Percentiles rank a stretch among this genome's conserved stretches.
Conservation (phyloP, 2,329 filamentous ascomycete genomes). For the Pseudohalonectria lignicola region DNA sequence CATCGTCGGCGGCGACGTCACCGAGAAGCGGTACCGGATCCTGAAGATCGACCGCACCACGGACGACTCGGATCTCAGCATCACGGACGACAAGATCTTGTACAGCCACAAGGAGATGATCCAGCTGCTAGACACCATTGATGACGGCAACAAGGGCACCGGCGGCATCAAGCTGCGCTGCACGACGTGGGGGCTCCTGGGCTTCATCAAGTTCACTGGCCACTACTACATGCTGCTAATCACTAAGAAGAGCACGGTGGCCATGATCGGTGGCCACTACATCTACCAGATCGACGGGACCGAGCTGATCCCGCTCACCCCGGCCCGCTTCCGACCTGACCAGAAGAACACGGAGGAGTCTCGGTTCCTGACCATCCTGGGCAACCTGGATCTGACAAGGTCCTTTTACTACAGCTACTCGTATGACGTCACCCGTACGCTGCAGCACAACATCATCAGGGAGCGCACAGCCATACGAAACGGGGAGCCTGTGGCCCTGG, state of each 20-base stretch:
- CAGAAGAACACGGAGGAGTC: slow-evolving; percentile 75
- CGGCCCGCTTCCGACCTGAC: slow-evolving; percentile 66
- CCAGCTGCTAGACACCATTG: slow-evolving; percentile 84
- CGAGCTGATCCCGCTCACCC: slow-evolving; percentile 78
- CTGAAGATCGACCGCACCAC: slow-evolving; percentile 90
- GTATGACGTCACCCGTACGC: slow-evolving; percentile 84
- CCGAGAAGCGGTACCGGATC: slow-evolving; percentile 80
- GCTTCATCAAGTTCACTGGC: slow-evolving; percentile 92
- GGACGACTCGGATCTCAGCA: slow-evolving; percentile 64
- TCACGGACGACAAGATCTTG: slow-evolving; percentile 89
- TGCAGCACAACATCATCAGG: slow-evolving; percentile 83
- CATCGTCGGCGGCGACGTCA: slow-evolving; percentile 83
- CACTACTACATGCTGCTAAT: slow-evolving; percentile 96
- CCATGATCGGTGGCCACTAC: slow-evolving; percentile 92
- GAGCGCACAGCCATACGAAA: slow-evolving; percentile 63
- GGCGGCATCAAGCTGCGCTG: slow-evolving; percentile 85
- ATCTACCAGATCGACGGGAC: slow-evolving; percentile 93
- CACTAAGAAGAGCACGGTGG: slow-evolving; percentile 90
- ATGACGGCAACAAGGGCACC: slow-evolving; percentile 85
- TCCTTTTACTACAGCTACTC: slow-evolving; percentile 99
- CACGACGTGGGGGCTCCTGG: slow-evolving; percentile 85
- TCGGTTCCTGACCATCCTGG: slow-evolving; percentile 78
- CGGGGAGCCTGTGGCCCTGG: slow-evolving; percentile 46
- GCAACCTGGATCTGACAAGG: slow-evolving; percentile 78
- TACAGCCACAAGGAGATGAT: slow-evolving; percentile 91